Base-by-base conservation (phyloP, 2,329 filamentous ascomycete species). In the Colletotrichum paranaense region DNA sequence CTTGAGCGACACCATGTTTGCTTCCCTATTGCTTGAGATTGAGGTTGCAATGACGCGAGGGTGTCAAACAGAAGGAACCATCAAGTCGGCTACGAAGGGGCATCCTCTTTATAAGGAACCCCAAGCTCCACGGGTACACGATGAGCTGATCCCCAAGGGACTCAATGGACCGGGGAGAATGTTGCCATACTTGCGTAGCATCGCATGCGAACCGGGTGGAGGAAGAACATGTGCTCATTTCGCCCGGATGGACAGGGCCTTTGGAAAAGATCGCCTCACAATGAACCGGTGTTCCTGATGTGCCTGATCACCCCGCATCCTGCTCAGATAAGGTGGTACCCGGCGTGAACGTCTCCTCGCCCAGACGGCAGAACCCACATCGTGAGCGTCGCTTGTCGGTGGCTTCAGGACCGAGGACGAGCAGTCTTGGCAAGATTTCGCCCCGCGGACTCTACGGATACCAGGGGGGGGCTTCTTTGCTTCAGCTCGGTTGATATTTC, bases 1-100 rank as follows among this genome's bases (percentile, higher is more conserved):
- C 68, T 72, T 74, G 24, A 74, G 7, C 9, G 70, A 74, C 62
- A 71, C 62, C 72, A 74, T 74, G 32, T 22, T 72, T 72, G 68
- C 58, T 72, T 72, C 62, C 72, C 57, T 32, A 16, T 56, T 56
- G 35, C 60, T 64, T 65, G 46, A 14, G 32, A 56, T 24, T 24
- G 19, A n/a, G 56, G 67, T 30, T 65, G 65, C 65, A 69, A 69
- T 59, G 55, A 73, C 55, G 67, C 60, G 46, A 65, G 52, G 67
- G 38, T 73, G 32, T 52, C 67, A 55, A 64, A 42, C 59, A n/a
- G 32, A 32, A 35, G 5, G 4, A 14, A 7, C 22, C 0, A 12
- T 5, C 14, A 28, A 28, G 14, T 30, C 26, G 1, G 5, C 35
- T 1, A 11, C 9, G 32, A 46, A 56, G 35, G 30, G 26, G 3